Conservation (phyloP, 805 yeast species). For the Schwanniomyces yamadae region DNA sequence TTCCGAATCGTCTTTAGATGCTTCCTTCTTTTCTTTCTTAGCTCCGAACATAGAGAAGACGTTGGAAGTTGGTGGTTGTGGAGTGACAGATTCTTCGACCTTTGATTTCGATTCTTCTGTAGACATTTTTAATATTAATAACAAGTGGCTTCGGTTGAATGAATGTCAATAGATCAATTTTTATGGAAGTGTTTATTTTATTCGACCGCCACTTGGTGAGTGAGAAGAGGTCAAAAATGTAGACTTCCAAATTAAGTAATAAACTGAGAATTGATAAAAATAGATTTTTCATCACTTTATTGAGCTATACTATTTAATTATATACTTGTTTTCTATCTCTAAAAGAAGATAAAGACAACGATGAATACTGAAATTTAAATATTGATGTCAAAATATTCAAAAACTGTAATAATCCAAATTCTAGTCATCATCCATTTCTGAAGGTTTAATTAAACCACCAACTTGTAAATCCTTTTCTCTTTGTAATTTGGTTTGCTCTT, state of each 20-base stretch:
- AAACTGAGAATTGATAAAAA: too few relatives aligned
- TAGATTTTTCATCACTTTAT: too few relatives aligned
- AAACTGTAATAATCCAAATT: not conserved
- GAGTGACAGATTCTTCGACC: constrained; percentile 31
- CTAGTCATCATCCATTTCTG: constrained; percentile 80
- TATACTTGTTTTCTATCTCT: constrained; percentile 1
- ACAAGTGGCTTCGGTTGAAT: not conserved
- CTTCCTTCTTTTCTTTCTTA: constrained; percentile 65
- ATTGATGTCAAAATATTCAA: too few relatives aligned
- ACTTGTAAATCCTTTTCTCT: constrained; percentile 81
- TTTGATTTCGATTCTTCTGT: constrained; percentile 30
- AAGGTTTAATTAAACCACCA: constrained; percentile 93
- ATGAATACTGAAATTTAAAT: too few relatives aligned
- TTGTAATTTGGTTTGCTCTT: constrained; percentile 66
- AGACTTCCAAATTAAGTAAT: constrained; percentile 11
- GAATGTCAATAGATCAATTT: not conserved
- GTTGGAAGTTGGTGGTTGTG: constrained; percentile 71
- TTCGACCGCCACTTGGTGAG: constrained; percentile 3
- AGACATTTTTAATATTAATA: constrained; percentile 19
- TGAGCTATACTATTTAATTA: too few relatives aligned
- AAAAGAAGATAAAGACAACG: too few relatives aligned
- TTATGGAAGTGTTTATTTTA: not conserved
- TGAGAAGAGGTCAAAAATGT: constrained; percentile 2
- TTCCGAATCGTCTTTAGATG: constrained; percentile 17
- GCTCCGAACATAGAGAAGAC: constrained; percentile 97